These are phyloP conservation scores for Termitomyces sp. DNA, from an alignment of 768 basidiomycete species.

Conservation along the genomic window DNA sequence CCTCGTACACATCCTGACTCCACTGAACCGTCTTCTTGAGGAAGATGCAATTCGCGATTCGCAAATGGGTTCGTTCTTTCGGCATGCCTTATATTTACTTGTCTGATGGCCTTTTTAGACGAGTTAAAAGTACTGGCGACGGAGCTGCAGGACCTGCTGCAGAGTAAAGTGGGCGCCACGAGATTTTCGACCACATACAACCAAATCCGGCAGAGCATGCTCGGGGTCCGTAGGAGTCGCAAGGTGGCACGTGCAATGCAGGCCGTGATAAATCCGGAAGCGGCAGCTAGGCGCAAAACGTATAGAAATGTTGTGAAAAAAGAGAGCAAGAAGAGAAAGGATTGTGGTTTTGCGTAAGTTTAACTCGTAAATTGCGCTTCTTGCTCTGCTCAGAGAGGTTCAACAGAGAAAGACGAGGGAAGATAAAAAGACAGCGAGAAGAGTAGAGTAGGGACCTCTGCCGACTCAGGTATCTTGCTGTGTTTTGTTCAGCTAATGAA, in stretches of 20 bases:
- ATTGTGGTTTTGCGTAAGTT: constrained; percentile 52
- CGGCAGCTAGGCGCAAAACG: constrained; percentile 67
- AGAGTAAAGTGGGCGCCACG: constrained; percentile 82
- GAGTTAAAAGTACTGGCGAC: constrained; percentile 75
- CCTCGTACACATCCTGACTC: constrained; percentile 79
- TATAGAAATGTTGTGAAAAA: constrained; percentile 74
- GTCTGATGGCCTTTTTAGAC: constrained; percentile 35
- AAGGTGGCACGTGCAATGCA: constrained; percentile 55
- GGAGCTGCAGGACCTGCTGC: constrained; percentile 86
- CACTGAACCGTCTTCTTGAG: constrained; percentile 81
- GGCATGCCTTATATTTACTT: neutral
- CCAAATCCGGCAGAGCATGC: constrained; percentile 65
- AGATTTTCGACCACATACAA: constrained; percentile 78
- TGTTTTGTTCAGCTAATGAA: neutral
- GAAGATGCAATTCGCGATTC: constrained; percentile 79
- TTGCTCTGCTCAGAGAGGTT: neutral
- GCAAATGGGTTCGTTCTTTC: constrained; percentile 57
- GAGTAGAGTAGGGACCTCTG: constrained; percentile 4
- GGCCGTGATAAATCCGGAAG: constrained; percentile 67
- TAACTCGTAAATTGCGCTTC: neutral
- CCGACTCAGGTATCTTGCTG: neutral
- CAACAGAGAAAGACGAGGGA: constrained; percentile 14
- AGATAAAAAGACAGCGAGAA: constrained; percentile 13
- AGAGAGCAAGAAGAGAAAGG: constrained; percentile 80
- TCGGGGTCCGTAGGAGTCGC: constrained; percentile 65